Conservation (phyloP, 139 green algal species). For the Pleodorina starrii region DNA sequence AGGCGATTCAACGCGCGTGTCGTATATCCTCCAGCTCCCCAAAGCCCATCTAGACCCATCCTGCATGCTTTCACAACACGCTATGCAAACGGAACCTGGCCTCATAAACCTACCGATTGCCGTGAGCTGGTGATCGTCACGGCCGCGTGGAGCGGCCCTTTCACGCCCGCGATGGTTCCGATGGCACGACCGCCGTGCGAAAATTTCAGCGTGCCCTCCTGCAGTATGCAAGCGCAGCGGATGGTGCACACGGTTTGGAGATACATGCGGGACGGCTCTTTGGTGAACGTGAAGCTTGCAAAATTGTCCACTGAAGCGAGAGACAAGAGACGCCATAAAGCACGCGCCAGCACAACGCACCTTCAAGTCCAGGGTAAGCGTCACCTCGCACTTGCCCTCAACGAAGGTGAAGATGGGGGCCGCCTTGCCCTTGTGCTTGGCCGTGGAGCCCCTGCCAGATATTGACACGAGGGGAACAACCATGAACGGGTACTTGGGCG, state of each 20-base stretch:
- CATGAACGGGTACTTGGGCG: too few species aligned
- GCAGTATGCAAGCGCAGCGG: background rate
- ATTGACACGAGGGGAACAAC: background rate
- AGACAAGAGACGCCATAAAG: too few species aligned
- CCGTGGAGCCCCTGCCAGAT: slow-evolving; percentile 59
- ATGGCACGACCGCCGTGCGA: slow-evolving; percentile 64
- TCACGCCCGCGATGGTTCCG: slow-evolving; percentile 71
- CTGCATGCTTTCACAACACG: too few species aligned
- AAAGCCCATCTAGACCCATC: too few species aligned
- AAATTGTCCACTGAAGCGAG: too few species aligned
- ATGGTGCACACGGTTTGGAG: too few species aligned
- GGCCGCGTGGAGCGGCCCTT: slow-evolving; percentile 69
- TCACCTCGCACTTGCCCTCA: slow-evolving; percentile 72
- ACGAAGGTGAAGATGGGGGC: slow-evolving; percentile 68
- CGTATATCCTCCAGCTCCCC: too few species aligned
- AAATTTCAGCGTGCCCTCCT: slow-evolving; percentile 76
- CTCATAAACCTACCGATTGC: slow-evolving; percentile 55
- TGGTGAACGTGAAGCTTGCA: too few species aligned
- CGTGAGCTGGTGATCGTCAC: slow-evolving; percentile 69
- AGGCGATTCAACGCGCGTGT: too few species aligned
- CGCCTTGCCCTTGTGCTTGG: slow-evolving; percentile 71
- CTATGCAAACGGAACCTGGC: background rate
- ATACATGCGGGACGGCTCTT: too few species aligned
- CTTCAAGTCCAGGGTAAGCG: slow-evolving; percentile 38
- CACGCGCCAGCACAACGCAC: background rate